phyloP scores from a whole-genome alignment of 192 early-diverging fungal species.

The Coemansia javaensis region DNA sequence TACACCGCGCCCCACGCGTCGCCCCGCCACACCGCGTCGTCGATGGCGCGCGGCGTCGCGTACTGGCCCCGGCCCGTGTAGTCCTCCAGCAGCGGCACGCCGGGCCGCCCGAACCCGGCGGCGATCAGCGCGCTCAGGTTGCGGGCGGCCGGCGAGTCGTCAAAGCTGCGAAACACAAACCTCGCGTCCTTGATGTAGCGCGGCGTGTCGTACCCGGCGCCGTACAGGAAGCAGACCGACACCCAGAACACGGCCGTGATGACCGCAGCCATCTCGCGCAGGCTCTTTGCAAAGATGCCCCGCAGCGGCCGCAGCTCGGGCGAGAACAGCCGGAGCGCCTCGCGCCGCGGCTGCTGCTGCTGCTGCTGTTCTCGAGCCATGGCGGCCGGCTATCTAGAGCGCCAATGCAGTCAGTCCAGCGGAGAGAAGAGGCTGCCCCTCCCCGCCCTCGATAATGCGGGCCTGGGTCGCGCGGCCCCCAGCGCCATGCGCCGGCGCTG shows the following conservation, averaged over 20 bases:
- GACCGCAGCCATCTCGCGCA: constrained; percentile 29
- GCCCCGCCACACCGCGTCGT: constrained; percentile 36
- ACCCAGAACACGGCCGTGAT: constrained; percentile 45
- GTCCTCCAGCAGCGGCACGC: constrained; percentile 13
- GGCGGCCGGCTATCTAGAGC: too few species aligned
- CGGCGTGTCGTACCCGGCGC: constrained; percentile 41
- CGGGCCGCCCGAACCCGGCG: constrained; percentile 8
- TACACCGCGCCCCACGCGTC: constrained; percentile 32
- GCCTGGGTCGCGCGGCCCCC: too few species aligned
- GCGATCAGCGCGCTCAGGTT: constrained; percentile 17
- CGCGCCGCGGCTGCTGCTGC: constrained; percentile 37
- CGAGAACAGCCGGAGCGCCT: constrained; percentile 39
- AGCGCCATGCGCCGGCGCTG: too few species aligned
- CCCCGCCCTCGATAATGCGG: too few species aligned
- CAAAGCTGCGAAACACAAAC: constrained; percentile 32
- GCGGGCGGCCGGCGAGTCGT: constrained; percentile 12
- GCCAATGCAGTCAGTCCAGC: too few species aligned
- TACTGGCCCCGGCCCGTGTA: constrained; percentile 8
- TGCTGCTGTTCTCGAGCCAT: constrained; percentile 27
- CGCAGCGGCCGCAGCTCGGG: constrained; percentile 44
- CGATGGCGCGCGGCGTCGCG: constrained; percentile 4
- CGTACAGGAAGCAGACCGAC: constrained; percentile 40
- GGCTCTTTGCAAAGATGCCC: constrained; percentile 39
- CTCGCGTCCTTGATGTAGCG: constrained; percentile 39
- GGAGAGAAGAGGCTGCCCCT: too few species aligned